phyloP scores from a whole-genome alignment of 148 eudicot species.

The Persicaria tinctoria region DNA sequence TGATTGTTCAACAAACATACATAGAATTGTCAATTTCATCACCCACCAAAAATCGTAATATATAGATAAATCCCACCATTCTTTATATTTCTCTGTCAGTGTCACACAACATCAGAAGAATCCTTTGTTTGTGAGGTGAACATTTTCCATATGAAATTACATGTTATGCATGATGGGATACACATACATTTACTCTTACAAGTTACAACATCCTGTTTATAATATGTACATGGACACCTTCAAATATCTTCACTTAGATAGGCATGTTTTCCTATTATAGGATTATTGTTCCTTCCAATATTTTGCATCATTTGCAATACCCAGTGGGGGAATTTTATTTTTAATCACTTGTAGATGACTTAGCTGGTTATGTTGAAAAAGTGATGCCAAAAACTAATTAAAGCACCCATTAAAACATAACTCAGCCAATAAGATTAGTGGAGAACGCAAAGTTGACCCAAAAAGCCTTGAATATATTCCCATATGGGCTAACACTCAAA shows the following conservation, averaged over 20 bases:
- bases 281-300: slow-evolving; percentile 12
- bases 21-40: slow-evolving; percentile 4
- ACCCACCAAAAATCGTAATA: neutral
- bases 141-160: neutral
- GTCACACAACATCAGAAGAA: no score
- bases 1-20: neutral
- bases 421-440: no score
- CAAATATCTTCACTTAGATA: no score
- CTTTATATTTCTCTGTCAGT: neutral
- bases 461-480: slow-evolving; percentile 27
- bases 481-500: slow-evolving; percentile 14
- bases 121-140: neutral
- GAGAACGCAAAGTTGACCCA: no score
- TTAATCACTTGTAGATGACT: no score
- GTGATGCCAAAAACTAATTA: no score
- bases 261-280: neutral
- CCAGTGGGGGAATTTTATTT: slow-evolving; percentile 2
- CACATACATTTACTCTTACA: no score
- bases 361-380: no score
- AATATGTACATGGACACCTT: neutral
- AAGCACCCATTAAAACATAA: no score
- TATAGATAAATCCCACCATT: neutral
- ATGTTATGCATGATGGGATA: neutral
- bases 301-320: slow-evolving; percentile 11
- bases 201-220: neutral